phyloP scores from a whole-genome alignment of 1,284 basidiomycete genomes.

The Cryptococcus neoformans region DNA sequence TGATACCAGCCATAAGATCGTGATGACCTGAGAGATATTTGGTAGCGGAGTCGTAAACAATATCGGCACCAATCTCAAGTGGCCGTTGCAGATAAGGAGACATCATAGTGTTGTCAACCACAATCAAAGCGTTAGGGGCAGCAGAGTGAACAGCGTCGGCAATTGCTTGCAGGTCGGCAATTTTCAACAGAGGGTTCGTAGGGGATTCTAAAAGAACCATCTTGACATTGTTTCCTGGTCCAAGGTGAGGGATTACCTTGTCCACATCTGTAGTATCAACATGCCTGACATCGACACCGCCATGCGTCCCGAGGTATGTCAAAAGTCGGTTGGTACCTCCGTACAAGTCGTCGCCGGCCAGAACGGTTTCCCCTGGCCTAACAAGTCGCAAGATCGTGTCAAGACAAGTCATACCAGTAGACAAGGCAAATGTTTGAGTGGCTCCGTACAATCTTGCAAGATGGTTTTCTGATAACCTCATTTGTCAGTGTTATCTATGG shows the following conservation, averaged over 20 bases:
- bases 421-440: conserved; percentile 81
- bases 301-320: conserved; percentile 82
- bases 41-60: conserved; percentile 97
- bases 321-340: conserved; percentile 96
- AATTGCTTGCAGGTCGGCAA: conserved; percentile 83
- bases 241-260: conserved; percentile 62
- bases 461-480: conserved; percentile 68
- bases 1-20: conserved; percentile 96
- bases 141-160: conserved; percentile 74
- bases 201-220: conserved; percentile 98
- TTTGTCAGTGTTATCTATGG: not conserved
- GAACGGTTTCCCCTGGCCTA: conserved; percentile 90
- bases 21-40: conserved; percentile 99
- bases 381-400: conserved; percentile 92
- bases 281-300: conserved; percentile 87
- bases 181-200: conserved; percentile 95
- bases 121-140: conserved; percentile 76
- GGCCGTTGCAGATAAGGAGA: conserved; percentile 97
- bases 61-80: conserved; percentile 91
- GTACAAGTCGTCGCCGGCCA: conserved; percentile 97
- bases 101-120: conserved; percentile 99
- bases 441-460: conserved; percentile 92
- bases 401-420: conserved; percentile 96
- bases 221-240: conserved; percentile 60
- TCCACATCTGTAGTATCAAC: conserved; percentile 75